Base-by-base conservation (phyloP, 2,329 filamentous ascomycete species). In the Scytalidium lignicola region DNA sequence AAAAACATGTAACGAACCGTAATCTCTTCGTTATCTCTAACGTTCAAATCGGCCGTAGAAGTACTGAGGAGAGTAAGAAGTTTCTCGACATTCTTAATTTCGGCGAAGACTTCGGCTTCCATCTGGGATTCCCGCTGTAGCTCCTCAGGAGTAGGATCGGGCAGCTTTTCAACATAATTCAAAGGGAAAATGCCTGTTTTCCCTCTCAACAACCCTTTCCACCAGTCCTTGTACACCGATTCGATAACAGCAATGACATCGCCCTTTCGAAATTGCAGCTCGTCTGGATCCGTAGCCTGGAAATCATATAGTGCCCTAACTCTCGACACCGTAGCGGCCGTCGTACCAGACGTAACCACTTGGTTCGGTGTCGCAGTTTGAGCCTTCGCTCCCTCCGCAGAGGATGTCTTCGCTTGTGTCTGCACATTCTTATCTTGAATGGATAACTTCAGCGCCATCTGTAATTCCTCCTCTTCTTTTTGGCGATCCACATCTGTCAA, bases 141-240 rank as follows among this genome's bases (percentile, higher is more conserved):
- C 74, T 99, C 93, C 58, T 97, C 92, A 17, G 85, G 85, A 0
- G 93, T 97, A 4, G 93, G 93, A 63, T 99, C 93, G 48, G 91
- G 84, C 55, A 99, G 75, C 70, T 99, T 99, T 72, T 99, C 93
- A 15, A 99, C 93, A 64, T 99, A 99, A 72, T 99, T 99, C 56
- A 99, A 79, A 6, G 93, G 93, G 69, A 99, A 99, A 56, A 99
- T 99, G 59, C 93, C 93, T 6, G 90, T 96, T 68, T 96, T 90
- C 18, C 93, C 93, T 64, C 91, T 84, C 51, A 99, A 74, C 40
- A 91, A 95, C 1, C 93, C 93, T 60, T 95, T 92, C 93, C 93
- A 99, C 93, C 93, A 99, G 68, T 99, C 93, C 70, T 97, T 99
- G 73, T 95, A 99, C 1, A 97, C 93, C 1, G 91, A 96, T 69